Percentiles rank a stretch among this genome's conserved stretches.
These are phyloP conservation scores for Echria macrotheca DNA, from an alignment of 495 filamentous ascomycete genomes.

Conservation along the genomic window DNA sequence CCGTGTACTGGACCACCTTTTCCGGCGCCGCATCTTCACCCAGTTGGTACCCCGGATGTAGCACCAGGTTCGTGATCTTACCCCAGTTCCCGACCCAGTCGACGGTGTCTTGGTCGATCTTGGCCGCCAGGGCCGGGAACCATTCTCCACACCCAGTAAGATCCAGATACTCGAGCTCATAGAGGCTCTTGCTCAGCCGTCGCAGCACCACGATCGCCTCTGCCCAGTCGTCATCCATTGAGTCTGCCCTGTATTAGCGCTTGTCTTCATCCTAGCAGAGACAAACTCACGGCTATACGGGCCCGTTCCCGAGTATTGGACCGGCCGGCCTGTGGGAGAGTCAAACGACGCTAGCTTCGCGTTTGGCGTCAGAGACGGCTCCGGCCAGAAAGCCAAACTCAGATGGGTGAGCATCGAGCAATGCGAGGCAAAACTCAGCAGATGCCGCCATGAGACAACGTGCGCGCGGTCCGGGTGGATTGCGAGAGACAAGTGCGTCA, in stretches of 20 bases:
- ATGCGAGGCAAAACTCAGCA: slow-evolving; percentile 57
- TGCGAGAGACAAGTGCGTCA: slow-evolving; percentile 54
- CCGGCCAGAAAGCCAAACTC: slow-evolving; percentile 75
- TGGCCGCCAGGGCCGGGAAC: slow-evolving; percentile 52
- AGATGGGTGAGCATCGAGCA: slow-evolving; percentile 67
- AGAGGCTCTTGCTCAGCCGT: slow-evolving; percentile 59
- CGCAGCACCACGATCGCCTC: slow-evolving; percentile 65
- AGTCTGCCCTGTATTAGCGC: slow-evolving; percentile 17
- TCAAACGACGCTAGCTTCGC: slow-evolving; percentile 46
- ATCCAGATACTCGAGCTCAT: slow-evolving; percentile 73
- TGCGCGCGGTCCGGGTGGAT: slow-evolving; percentile 26
- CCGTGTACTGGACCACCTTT: slow-evolving; percentile 18
- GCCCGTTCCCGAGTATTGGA: slow-evolving; percentile 58
- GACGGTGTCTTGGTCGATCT: slow-evolving; percentile 29
- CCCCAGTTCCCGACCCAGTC: slow-evolving; percentile 45
- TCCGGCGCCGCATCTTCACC: slow-evolving; percentile 16
- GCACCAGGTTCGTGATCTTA: slow-evolving; percentile 33
- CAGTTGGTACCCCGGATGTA: slow-evolving; percentile 31
- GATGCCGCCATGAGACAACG: slow-evolving; percentile 58
- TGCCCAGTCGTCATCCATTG: slow-evolving; percentile 60
- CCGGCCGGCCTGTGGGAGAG: slow-evolving; percentile 29
- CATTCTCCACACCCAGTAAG: slow-evolving; percentile 73
- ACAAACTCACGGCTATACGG: slow-evolving; percentile 47
- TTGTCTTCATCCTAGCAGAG: neutral
- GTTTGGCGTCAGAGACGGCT: slow-evolving; percentile 62